phyloP scores from a whole-genome alignment of 805 yeast genomes.

The Candida fluviatilis region DNA sequence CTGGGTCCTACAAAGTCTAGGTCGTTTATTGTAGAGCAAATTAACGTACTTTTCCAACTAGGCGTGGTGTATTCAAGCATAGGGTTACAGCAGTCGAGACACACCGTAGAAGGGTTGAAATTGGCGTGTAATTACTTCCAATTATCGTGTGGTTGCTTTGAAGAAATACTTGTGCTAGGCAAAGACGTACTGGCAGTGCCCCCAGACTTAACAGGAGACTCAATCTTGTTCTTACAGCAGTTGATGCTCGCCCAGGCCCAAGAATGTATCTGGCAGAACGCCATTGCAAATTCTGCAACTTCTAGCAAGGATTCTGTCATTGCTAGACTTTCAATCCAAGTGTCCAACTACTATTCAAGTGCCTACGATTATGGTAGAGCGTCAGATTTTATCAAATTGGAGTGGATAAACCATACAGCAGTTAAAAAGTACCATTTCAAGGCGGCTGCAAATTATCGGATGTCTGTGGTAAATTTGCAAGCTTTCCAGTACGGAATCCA shows the following conservation, averaged over 20 bases:
- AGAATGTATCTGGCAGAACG: conserved; percentile 79
- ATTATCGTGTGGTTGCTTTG: conserved; percentile 65
- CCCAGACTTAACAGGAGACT: conserved; percentile 49
- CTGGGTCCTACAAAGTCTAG: conserved; percentile 42
- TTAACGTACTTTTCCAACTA: conserved; percentile 63
- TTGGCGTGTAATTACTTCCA: conserved; percentile 64
- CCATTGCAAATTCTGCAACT: conserved; percentile 40
- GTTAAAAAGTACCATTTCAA: conserved; percentile 62
- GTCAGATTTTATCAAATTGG: conserved; percentile 47
- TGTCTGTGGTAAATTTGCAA: conserved; percentile 47
- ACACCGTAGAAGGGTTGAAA: conserved; percentile 53
- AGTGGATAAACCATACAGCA: conserved; percentile 60
- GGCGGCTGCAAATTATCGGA: conserved; percentile 68
- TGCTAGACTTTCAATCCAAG: conserved; percentile 62
- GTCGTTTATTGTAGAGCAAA: conserved; percentile 56
- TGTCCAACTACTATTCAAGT: conserved; percentile 49
- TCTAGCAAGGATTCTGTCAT: conserved; percentile 50
- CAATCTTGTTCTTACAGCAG: conserved; percentile 46
- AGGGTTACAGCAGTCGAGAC: conserved; percentile 44
- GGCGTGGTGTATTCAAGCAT: conserved; percentile 60
- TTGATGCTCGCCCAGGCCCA: conserved; percentile 82
- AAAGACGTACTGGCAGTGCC: conserved; percentile 6
- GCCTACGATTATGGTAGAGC: conserved; percentile 38
- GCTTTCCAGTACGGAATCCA: conserved; percentile 65
- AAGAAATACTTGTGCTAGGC: conserved; percentile 10